Evolutionary conservation across 805 yeast genomes (phyloP).

Genomic region (Yamadazyma nakazawae): DNA sequence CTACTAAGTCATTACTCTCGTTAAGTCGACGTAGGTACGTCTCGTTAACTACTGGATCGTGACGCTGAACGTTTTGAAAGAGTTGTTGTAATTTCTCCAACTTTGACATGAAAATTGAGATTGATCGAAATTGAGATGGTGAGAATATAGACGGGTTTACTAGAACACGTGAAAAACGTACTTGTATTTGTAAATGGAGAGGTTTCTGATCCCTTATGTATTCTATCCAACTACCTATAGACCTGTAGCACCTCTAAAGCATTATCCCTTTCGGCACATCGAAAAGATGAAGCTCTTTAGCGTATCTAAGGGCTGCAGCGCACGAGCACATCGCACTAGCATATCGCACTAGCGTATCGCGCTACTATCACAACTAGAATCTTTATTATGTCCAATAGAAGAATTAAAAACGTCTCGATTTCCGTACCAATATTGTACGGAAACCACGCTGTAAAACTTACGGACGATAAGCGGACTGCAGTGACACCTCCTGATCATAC

Average conservation of each 20-base stretch:
- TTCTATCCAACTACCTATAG: too few species aligned
- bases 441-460: slow-evolving; percentile 34
- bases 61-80: background rate
- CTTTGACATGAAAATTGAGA: slow-evolving; percentile 2
- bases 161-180: background rate
- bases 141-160: background rate
- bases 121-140: background rate
- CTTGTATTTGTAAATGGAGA: too few species aligned
- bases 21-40: slow-evolving; percentile 5
- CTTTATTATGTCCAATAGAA: slow-evolving; percentile 14
- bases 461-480: slow-evolving; percentile 37
- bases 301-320: background rate
- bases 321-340: background rate
- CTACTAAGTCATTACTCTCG: background rate
- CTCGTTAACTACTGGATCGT: slow-evolving; percentile 5
- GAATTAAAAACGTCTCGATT: slow-evolving; percentile 33
- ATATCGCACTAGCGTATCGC: background rate
- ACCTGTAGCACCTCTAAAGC: too few species aligned
- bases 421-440: slow-evolving; percentile 45
- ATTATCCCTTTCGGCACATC: too few species aligned
- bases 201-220: too few species aligned
- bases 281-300: too few species aligned
- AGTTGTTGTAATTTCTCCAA: slow-evolving; percentile 4
- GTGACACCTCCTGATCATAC: slow-evolving; percentile 79
- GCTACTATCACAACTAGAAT: background rate